A percentile compares a stretch with the other conserved stretches of the same genome.
Evolutionary conservation across 192 early-diverging fungal genomes (phyloP).

Genomic region (Linnemannia elongata): DNA sequence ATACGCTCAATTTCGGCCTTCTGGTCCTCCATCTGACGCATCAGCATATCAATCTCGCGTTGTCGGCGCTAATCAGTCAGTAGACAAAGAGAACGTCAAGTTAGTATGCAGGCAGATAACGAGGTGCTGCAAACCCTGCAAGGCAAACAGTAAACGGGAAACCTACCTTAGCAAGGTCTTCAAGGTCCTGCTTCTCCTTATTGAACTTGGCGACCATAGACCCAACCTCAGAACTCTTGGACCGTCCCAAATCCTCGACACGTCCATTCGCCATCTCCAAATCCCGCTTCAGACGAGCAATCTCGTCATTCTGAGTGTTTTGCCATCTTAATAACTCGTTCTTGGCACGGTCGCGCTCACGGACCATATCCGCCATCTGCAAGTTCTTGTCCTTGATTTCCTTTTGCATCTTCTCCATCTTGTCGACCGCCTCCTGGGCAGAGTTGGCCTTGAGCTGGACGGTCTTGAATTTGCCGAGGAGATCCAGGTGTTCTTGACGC

Average conservation of each 20-base stretch:
- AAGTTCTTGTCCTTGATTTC: slow-evolving; percentile 79
- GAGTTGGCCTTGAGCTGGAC: slow-evolving; percentile 82
- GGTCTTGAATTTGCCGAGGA: slow-evolving; percentile 90
- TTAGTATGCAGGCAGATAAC: background rate
- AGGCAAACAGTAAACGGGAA: background rate
- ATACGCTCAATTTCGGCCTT: slow-evolving; percentile 78
- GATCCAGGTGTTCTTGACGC: slow-evolving; percentile 93
- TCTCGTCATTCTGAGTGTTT: slow-evolving; percentile 84
- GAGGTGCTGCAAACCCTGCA: background rate
- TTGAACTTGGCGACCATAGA: slow-evolving; percentile 83
- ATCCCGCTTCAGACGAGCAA: slow-evolving; percentile 83
- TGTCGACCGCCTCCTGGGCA: slow-evolving; percentile 85
- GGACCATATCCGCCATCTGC: slow-evolving; percentile 82
- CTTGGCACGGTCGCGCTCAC: slow-evolving; percentile 87
- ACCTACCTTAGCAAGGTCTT: slow-evolving; percentile 64
- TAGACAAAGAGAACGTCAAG: background rate
- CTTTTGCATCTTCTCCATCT: slow-evolving; percentile 82
- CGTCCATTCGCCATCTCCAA: slow-evolving; percentile 80
- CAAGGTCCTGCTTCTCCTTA: slow-evolving; percentile 84
- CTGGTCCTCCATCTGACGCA: slow-evolving; percentile 76
- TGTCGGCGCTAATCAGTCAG: slow-evolving; percentile 25
- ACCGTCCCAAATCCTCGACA: slow-evolving; percentile 78
- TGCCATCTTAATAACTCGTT: slow-evolving; percentile 83
- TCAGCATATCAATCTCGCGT: slow-evolving; percentile 45
- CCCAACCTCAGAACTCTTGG: slow-evolving; percentile 86